Base-by-base conservation (phyloP, 176 grass and related monocot species). In the Carex scoparia region DNA sequence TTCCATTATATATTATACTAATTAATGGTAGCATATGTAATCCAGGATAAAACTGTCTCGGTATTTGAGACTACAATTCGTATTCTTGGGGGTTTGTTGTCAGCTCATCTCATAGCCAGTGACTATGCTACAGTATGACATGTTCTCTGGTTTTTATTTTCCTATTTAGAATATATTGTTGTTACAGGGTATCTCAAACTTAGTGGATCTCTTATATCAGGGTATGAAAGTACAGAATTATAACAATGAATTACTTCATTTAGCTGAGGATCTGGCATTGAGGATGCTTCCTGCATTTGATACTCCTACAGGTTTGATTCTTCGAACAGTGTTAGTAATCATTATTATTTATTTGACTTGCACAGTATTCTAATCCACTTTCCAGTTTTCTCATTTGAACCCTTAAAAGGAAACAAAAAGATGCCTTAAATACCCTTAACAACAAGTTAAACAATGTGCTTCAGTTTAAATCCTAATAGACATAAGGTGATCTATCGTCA, bases 31-130 rank as follows among this genome's bases (percentile, higher is more conserved):
- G 49, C 48, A 56, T 48, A 76, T 38, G 40, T 44, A 67, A 76
- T 85, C 84, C 87, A 98, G 95, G 92, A 94, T 73, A 98, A 98
- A 93, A 98, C 95, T 15, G 95, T 98, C 75, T 98, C 95, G 55
- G 90, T 98, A 76, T 98, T 98, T 79, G 95, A 98, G 88, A 98
- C 95, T 77, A 98, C 94, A 63, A 98, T 98, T 68, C 90, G 95
- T 63, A 91, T 98, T 81, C 92, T 98, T 56, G 95, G 95, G 12
- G 95, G 95, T 55, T 86, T 98, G 69, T 65, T 98, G 40, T 98
- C 95, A 37, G 92, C 92, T 87, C 95, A 98, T 83, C 69, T 98
- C 73, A 93, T 98, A 69, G 92, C 95, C 74, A 94, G 92, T 93
- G 95, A 98, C 83, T 93, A 94, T 90, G 86, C 92, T 32, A 98